A percentile compares a stretch with the other conserved stretches of the same genome.
phyloP scores from a whole-genome alignment of 352 stramenopile species.

The Globisporangium paroecandrum region DNA sequence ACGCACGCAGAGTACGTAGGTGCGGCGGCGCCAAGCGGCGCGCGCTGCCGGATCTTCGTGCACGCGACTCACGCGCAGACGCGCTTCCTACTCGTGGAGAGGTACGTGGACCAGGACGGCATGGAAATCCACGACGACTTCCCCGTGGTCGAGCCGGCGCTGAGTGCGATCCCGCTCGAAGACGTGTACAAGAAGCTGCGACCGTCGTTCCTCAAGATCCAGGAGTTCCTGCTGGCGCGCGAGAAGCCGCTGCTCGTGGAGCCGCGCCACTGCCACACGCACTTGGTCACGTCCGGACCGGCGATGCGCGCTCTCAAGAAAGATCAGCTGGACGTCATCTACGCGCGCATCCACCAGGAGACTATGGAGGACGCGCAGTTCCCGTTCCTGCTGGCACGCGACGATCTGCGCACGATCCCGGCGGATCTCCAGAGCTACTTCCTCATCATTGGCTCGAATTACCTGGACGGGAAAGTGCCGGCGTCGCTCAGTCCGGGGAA shows the following conservation, averaged over 20 bases:
- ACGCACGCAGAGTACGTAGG: conserved; percentile 14
- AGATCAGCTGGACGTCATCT: conserved; percentile 24
- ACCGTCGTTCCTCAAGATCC: conserved; percentile 42
- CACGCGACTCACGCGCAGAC: conserved; percentile 31
- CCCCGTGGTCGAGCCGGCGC: conserved; percentile 19
- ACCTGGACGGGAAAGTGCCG: conserved; percentile 44
- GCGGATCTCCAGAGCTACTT: conserved; percentile 47
- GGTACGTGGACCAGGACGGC: conserved; percentile 41
- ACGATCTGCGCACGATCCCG: conserved; percentile 43
- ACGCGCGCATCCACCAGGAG: conserved; percentile 31
- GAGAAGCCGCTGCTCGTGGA: conserved; percentile 30
- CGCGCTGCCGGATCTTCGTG: conserved; percentile 57
- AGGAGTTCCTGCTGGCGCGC: conserved; percentile 24
- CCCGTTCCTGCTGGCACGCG: conserved; percentile 49
- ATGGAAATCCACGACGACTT: conserved; percentile 49
- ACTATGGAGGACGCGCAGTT: conserved; percentile 52
- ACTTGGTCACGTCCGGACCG: conserved; percentile 24
- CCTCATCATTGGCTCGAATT: conserved; percentile 57
- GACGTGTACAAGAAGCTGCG: conserved; percentile 45
- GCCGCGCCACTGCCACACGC: conserved; percentile 49
- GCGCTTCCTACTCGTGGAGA: conserved; percentile 54
- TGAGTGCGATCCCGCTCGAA: conserved; percentile 21
- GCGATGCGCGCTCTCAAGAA: conserved; percentile 27
- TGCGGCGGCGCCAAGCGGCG: conserved; percentile 16
- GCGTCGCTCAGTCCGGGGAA: conserved; percentile 48